Conservation (phyloP, 2,329 filamentous ascomycete species). For the Arthrobotrys conoides region DNA sequence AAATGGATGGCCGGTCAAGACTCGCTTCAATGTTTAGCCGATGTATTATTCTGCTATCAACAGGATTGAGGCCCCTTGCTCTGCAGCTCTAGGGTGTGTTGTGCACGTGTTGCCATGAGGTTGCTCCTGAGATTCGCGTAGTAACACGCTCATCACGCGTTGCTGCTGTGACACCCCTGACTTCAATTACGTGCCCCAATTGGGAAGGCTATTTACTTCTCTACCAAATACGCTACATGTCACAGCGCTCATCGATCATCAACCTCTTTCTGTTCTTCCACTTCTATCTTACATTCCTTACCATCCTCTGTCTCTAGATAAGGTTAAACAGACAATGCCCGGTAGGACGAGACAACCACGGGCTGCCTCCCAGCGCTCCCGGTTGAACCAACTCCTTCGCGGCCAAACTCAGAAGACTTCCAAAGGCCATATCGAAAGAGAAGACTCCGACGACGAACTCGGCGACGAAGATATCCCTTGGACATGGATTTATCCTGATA, state of each 20-base stretch:
- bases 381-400: slow-evolving; percentile 69
- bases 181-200: slow-evolving; percentile 47
- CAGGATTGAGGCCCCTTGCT: too few species aligned
- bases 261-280: too few species aligned
- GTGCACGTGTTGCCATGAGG: slow-evolving; percentile 36
- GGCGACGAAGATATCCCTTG: slow-evolving; percentile 79
- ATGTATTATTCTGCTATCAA: neutral
- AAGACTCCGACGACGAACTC: slow-evolving; percentile 91
- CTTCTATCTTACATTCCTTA: too few species aligned
- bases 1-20: slow-evolving; percentile 22
- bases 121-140: neutral
- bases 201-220: slow-evolving; percentile 57
- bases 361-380: slow-evolving; percentile 66
- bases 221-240: neutral
- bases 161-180: slow-evolving; percentile 43
- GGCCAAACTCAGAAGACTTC: slow-evolving; percentile 59
- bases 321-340: slow-evolving; percentile 26
- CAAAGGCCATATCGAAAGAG: slow-evolving; percentile 76
- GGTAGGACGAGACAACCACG: slow-evolving; percentile 44
- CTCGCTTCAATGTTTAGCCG: slow-evolving; percentile 26
- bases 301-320: neutral
- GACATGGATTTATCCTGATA: slow-evolving; percentile 79
- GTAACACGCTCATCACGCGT: slow-evolving; percentile 45
- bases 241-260: neutral
- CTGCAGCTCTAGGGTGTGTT: neutral